Evolutionary conservation across 495 filamentous ascomycete genomes (phyloP), one percentile per base, ranked within the genome.

Genomic region (Podospora comata): DNA sequence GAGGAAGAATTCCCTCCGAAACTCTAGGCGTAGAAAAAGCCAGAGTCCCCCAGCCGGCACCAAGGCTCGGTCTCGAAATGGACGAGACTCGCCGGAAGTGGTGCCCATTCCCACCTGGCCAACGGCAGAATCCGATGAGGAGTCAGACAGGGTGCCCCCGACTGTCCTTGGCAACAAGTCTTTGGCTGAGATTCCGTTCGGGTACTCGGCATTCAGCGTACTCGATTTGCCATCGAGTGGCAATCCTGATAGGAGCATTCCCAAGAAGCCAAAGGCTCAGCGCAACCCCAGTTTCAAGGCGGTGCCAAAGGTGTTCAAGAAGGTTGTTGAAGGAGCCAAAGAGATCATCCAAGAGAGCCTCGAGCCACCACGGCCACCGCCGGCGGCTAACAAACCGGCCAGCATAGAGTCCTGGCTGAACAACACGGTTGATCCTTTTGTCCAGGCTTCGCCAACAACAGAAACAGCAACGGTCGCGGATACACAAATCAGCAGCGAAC

Each of bases 391-490:
- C 62, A 77, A 82, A 28, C 84, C 85, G 2, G 84, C 75, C 71
- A 91, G 80, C 68, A 92, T 94, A 59, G 90, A 93, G 78, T 88
- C 88, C 2, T 94, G 91, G 91, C 78, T 94, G 39, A 89, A 89
- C 62, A 83, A 83, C 26, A 92, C 90, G 1, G 27, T 63, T 48
- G 61, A 58, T 58, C 55, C 55, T 26, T 92, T 93, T 69, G 71
- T 90, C 23, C 89, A 92, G 23, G 68, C 79, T 28, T 76, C 85
- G 15, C 9, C 70, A 5, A 75, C 70, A 63, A 57, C 61, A 11
- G 67, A 75, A 57, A 48, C 70, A 60, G 30, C 60, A 13, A 55
- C 54, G 15, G 64, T 27, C 2, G 54, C 60, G 5, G 54, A 59
- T 1, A 6, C 30, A 18, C 28, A 63, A 19, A 26, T n/a, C n/a